Base-by-base conservation (phyloP, 2,329 filamentous ascomycete species). In the Ophiostoma novo-ulmi region DNA sequence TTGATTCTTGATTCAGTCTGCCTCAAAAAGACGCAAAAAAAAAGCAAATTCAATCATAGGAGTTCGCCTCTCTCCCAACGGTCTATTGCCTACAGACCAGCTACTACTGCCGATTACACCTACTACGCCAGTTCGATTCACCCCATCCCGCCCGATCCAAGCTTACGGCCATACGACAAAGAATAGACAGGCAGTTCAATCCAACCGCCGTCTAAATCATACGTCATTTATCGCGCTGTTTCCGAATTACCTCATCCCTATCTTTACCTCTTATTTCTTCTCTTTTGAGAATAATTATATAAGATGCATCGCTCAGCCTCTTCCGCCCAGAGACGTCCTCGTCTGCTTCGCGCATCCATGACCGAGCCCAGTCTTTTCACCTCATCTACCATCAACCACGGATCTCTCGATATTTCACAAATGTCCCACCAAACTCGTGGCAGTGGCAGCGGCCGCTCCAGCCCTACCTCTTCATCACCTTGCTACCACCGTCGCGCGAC, bases 321-420 rank as follows among this genome's bases (percentile, higher is more conserved):
- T 41, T 75, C 76, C 68, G 76, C 77, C 71, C 78, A 80, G 71
- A 80, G 84, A 73, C 81, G 85, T 72, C 86, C 86, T 48, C 82
- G 83, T 68, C 80, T 88, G 61, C 79, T 87, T 63, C 81, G 86
- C 71, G 84, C 86, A 38, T 82, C 81, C 70, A 84, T 83, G 41
- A 88, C 86, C 13, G 85, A 85, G 72, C 85, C 86, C 4, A 86
- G 85, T 38, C 83, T 88, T 44, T 83, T 88, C 74, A 87, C 85
- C 14, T 82, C 85, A 14, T 65, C 63, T 2, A 39, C 63, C 14
- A 64, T 7, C 58, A 36, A 36, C 63, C 31, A 64, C 61, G 61
- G 31, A 35, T 39, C 36, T 39, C 78, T 87, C 64, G 82, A 83
- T 17, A 82, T 79, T 69, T 80, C 84, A 2, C 81, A 39, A 10